phyloP scores from a whole-genome alignment of 2,329 filamentous ascomycete genomes.

The Diaporthe citrichinensis region DNA sequence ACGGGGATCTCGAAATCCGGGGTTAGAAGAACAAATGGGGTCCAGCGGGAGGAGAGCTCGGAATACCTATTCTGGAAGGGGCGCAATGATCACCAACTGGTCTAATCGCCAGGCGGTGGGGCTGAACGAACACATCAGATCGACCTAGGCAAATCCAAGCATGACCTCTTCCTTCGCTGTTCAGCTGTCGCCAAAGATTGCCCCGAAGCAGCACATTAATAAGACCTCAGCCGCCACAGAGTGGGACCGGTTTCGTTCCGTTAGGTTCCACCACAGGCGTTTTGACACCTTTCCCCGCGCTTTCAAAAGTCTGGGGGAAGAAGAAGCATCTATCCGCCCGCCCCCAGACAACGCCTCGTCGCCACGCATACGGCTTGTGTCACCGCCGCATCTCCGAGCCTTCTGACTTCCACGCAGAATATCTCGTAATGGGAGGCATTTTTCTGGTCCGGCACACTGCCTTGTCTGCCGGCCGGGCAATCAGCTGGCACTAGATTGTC shows the following conservation, averaged over 20 bases:
- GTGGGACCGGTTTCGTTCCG: conserved; percentile 3
- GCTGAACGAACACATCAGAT: conserved; percentile 29
- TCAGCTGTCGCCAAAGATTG: conserved; percentile 4
- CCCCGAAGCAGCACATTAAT: conserved; percentile 14
- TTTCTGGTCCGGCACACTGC: not conserved
- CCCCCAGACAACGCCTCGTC: conserved; percentile 12
- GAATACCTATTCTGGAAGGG: conserved; percentile 12
- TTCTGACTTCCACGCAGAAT: not conserved
- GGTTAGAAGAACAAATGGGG: not conserved
- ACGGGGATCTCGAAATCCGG: not conserved
- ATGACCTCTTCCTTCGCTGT: not conserved
- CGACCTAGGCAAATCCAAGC: not conserved
- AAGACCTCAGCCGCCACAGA: conserved; percentile 13
- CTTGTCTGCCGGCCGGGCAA: not conserved
- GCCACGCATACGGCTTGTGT: conserved; percentile 24
- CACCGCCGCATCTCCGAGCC: conserved; percentile 18
- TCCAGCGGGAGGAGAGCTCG: not conserved
- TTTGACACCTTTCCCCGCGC: conserved; percentile 38
- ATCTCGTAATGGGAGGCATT: not conserved
- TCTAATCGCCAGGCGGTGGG: conserved; percentile 28
- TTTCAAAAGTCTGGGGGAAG: conserved; percentile 28
- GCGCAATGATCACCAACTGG: not conserved
- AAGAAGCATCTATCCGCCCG: conserved; percentile 18
- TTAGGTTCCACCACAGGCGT: conserved; percentile 33
- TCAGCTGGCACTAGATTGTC: conserved; percentile 10